Evolutionary conservation across 2,329 filamentous ascomycete species (phyloP).

Genomic region (Onygenales sp.): DNA sequence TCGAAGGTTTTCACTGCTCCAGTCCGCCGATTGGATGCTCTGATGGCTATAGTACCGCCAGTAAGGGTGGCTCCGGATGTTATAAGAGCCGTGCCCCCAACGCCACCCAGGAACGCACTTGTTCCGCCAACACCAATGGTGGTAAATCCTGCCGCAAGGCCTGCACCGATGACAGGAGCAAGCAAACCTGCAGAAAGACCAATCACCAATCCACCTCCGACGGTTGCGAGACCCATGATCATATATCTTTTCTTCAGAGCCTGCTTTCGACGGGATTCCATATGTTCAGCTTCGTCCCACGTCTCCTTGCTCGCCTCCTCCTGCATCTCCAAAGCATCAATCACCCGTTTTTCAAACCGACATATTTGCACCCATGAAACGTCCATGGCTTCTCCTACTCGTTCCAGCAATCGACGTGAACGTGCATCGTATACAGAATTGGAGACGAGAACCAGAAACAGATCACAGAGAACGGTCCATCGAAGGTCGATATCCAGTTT

Average conservation of each 20-base stretch:
- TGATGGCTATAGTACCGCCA: slow-evolving; percentile 75
- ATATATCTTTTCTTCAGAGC: slow-evolving; percentile 76
- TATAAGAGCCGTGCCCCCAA: slow-evolving; percentile 87
- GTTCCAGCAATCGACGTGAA: slow-evolving; percentile 73
- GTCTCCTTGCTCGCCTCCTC: slow-evolving; percentile 89
- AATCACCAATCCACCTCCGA: slow-evolving; percentile 90
- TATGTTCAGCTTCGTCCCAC: slow-evolving; percentile 94
- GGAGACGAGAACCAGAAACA: slow-evolving; percentile 93
- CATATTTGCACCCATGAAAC: slow-evolving; percentile 90
- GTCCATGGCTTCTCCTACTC: slow-evolving; percentile 68
- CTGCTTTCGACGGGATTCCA: slow-evolving; percentile 73
- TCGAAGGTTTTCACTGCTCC: slow-evolving; percentile 94
- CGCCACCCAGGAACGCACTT: slow-evolving; percentile 77
- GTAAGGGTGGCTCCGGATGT: slow-evolving; percentile 80
- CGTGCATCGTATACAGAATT: slow-evolving; percentile 88
- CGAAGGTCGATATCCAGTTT: slow-evolving; percentile 92
- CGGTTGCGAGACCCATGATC: slow-evolving; percentile 94
- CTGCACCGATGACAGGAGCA: slow-evolving; percentile 87
- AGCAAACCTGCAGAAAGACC: slow-evolving; percentile 85
- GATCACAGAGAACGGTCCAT: slow-evolving; percentile 93
- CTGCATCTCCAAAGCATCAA: slow-evolving; percentile 95
- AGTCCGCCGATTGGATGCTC: slow-evolving; percentile 76
- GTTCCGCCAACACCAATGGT: slow-evolving; percentile 91
- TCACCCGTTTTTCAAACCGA: slow-evolving; percentile 92
- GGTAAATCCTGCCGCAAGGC: slow-evolving; percentile 86